Evolutionary conservation across 805 yeast genomes (phyloP).

Genomic region (Blastobotrys attinorum): DNA sequence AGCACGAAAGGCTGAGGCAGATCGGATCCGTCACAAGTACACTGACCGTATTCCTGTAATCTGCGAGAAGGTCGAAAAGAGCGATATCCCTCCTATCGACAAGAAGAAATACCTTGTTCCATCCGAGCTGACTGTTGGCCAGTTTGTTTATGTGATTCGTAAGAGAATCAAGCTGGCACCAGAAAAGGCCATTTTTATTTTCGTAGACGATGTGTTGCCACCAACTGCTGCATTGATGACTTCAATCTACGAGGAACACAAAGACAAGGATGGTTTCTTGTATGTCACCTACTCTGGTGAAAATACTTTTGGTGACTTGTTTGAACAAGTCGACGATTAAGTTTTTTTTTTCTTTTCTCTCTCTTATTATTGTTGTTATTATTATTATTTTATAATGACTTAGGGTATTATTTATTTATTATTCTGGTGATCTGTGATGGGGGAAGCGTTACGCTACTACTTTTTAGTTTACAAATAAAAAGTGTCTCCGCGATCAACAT

Average conservation of each 20-base stretch:
- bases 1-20: constrained; percentile 91
- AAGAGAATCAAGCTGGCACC: constrained; percentile 93
- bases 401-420: too few species aligned
- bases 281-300: constrained; percentile 96
- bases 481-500: too few species aligned
- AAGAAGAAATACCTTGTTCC: constrained; percentile 97
- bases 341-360: neutral
- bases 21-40: constrained; percentile 82
- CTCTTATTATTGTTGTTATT: too few species aligned
- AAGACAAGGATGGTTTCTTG: constrained; percentile 95
- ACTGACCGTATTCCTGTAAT: constrained; percentile 91
- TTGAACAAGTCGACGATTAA: neutral
- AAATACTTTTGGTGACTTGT: constrained; percentile 75
- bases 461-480: too few species aligned
- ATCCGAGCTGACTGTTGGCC: constrained; percentile 93
- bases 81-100: constrained; percentile 93
- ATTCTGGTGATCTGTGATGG: too few species aligned
- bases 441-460: too few species aligned
- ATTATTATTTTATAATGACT: too few species aligned
- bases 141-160: constrained; percentile 94
- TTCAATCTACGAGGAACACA: constrained; percentile 90
- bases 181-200: constrained; percentile 95
- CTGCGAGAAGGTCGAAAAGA: constrained; percentile 94
- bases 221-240: constrained; percentile 98
- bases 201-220: constrained; percentile 93